A percentile compares a stretch with the other conserved stretches of the same genome.
Evolutionary conservation across 108 stramenopile species (phyloP).

Genomic region (Epithemia pelagica): DNA sequence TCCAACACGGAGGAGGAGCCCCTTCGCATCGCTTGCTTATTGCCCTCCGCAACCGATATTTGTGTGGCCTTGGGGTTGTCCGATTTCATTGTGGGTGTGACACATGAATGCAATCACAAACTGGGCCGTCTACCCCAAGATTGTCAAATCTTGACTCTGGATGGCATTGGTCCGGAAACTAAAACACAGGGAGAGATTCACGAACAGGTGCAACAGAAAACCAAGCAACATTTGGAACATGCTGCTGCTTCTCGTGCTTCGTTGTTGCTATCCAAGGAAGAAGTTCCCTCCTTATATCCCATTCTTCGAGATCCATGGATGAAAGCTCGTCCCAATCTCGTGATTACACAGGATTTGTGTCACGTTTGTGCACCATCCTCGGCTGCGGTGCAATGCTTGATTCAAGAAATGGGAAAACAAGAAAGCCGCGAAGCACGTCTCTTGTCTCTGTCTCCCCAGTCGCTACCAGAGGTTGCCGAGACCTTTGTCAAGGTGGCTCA

Average conservation of each 20-base stretch:
- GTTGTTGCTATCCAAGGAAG: constrained; percentile 9
- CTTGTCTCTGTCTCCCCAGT: constrained; percentile 64
- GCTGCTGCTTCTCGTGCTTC: constrained; percentile 13
- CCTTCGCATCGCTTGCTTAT: constrained; percentile 61
- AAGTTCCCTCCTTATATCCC: constrained; percentile 56
- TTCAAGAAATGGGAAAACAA: not conserved
- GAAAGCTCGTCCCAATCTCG: constrained; percentile 50
- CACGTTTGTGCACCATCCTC: constrained; percentile 78
- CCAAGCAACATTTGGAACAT: not conserved
- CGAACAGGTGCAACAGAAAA: constrained; percentile 13
- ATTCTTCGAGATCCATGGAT: constrained; percentile 35
- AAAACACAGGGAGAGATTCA: constrained; percentile 38
- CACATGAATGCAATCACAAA: constrained; percentile 61
- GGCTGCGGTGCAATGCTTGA: constrained; percentile 30
- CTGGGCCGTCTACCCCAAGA: not conserved
- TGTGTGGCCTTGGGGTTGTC: constrained; percentile 59
- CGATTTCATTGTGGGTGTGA: constrained; percentile 57
- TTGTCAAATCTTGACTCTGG: constrained; percentile 21
- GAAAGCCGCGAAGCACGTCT: not conserved
- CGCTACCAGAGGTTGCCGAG: constrained; percentile 61
- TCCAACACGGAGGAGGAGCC: not conserved
- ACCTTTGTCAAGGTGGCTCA: constrained; percentile 56
- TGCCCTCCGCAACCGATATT: constrained; percentile 73
- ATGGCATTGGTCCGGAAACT: constrained; percentile 20
- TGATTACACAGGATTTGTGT: constrained; percentile 89